Evolutionary conservation across 306 rosid species (phyloP).

Genomic region (Castanea mollissima): DNA sequence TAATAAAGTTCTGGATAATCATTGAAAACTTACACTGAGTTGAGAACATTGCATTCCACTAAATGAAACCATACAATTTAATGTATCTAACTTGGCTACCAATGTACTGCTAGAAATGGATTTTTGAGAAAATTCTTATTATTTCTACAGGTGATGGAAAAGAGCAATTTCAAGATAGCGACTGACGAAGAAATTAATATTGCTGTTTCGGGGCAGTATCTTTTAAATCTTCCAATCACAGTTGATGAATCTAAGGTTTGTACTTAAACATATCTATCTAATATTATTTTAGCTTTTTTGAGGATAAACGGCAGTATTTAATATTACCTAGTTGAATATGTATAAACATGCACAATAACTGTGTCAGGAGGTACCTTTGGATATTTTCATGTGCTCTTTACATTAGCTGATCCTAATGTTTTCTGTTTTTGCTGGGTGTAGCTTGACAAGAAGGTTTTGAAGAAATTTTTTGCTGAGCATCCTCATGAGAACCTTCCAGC

Average conservation of each 20-base stretch:
- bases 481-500: slow-evolving; percentile 64
- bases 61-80: background rate
- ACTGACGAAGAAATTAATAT: slow-evolving; percentile 75
- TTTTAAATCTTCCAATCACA: slow-evolving; percentile 84
- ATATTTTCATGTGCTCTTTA: slow-evolving; percentile 33
- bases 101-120: background rate
- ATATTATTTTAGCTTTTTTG: background rate
- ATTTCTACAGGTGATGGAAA: slow-evolving; percentile 73
- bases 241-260: slow-evolving; percentile 94
- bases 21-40: slow-evolving; percentile 2
- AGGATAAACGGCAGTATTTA: too few relatives aligned
- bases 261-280: background rate
- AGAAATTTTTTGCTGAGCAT: slow-evolving; percentile 66
- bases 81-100: background rate
- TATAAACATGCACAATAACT: background rate
- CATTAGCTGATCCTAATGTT: slow-evolving; percentile 20
- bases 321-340: background rate
- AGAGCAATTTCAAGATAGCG: slow-evolving; percentile 87
- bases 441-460: slow-evolving; percentile 86
- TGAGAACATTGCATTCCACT: background rate
- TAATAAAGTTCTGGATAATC: background rate
- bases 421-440: slow-evolving; percentile 33
- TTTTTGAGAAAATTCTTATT: slow-evolving; percentile 12
- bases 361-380: background rate
- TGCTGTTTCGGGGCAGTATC: slow-evolving; percentile 92